Conservation (phyloP, 768 basidiomycete species). For the Hygrophorus pudorinus region DNA sequence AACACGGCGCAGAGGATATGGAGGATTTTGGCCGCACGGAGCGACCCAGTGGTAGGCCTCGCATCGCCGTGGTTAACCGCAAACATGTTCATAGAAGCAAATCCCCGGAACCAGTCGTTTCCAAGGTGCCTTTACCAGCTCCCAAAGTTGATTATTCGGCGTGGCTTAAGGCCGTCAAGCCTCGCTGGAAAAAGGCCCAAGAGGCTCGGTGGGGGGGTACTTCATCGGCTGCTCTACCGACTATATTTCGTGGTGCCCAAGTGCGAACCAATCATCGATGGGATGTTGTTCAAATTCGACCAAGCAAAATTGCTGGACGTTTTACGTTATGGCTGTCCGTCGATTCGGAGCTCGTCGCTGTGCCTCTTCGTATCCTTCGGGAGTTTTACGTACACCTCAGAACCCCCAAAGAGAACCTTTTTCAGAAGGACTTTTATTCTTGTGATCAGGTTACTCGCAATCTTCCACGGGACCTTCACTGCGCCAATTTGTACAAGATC, state of each 20-base stretch:
- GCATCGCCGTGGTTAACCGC: slow-evolving; percentile 45
- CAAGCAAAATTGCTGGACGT: slow-evolving; percentile 66
- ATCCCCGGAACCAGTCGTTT: slow-evolving; percentile 32
- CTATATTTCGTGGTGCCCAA: slow-evolving; percentile 62
- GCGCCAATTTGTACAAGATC: slow-evolving; percentile 75
- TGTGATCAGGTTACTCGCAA: slow-evolving; percentile 65
- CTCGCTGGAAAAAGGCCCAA: slow-evolving; percentile 61
- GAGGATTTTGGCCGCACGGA: slow-evolving; percentile 40
- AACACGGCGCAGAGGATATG: slow-evolving; percentile 39
- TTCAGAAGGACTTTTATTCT: slow-evolving; percentile 59
- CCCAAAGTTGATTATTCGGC: slow-evolving; percentile 54
- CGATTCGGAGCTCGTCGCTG: slow-evolving; percentile 65
- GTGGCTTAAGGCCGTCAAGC: slow-evolving; percentile 71
- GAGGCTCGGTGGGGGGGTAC: slow-evolving; percentile 37
- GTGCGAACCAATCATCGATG: slow-evolving; percentile 60
- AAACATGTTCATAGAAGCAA: slow-evolving; percentile 29
- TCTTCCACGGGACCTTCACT: slow-evolving; percentile 70
- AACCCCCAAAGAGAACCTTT: slow-evolving; percentile 45
- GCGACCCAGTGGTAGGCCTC: slow-evolving; percentile 20
- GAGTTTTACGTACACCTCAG: slow-evolving; percentile 93
- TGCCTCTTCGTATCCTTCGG: slow-evolving; percentile 79
- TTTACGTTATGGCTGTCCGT: slow-evolving; percentile 85
- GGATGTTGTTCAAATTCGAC: slow-evolving; percentile 89
- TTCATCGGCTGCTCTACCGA: slow-evolving; percentile 41
- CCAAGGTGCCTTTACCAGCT: slow-evolving; percentile 43